Evolutionary conservation across 176 grass and related monocot species (phyloP).

Genomic region (Lolium perenne): DNA sequence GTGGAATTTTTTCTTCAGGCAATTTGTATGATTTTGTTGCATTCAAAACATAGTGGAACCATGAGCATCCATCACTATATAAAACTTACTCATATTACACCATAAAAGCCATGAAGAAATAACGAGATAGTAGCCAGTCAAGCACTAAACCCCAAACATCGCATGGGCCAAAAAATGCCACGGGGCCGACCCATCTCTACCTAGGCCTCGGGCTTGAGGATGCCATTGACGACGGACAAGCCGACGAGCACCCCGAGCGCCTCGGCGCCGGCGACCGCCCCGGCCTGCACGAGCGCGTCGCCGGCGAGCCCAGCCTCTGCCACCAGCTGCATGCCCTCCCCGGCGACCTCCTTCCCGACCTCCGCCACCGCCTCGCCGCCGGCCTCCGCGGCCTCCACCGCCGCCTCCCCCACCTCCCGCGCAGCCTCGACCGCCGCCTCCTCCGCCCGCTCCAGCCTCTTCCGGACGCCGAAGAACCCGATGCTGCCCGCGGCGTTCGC

Average conservation of each 20-base stretch:
- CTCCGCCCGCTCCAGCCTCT: slow-evolving; percentile 71
- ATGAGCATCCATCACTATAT: slow-evolving; percentile 4
- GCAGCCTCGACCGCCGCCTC: slow-evolving; percentile 51
- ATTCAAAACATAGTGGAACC: not conserved
- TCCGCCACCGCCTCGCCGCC: slow-evolving; percentile 56
- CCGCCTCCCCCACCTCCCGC: slow-evolving; percentile 64
- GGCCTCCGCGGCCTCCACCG: slow-evolving; percentile 54
- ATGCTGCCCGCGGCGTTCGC: slow-evolving; percentile 66
- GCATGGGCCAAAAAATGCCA: not conserved
- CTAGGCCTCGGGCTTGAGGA: slow-evolving; percentile 68
- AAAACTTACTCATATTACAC: not conserved
- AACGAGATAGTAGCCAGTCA: not conserved
- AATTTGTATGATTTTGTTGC: not conserved
- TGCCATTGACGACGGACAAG: slow-evolving; percentile 83
- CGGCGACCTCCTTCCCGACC: slow-evolving; percentile 43
- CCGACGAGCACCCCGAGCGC: slow-evolving; percentile 71
- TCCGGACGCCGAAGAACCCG: slow-evolving; percentile 85
- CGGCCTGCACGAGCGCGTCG: slow-evolving; percentile 78
- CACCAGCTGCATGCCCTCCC: slow-evolving; percentile 45
- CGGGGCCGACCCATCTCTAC: not conserved
- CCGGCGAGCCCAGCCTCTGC: slow-evolving; percentile 61
- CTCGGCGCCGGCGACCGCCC: slow-evolving; percentile 74
- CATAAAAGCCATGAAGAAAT: slow-evolving; percentile 18
- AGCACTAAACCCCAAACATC: slow-evolving; percentile 18
- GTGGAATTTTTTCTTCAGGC: no score